Evolutionary conservation across 2,329 filamentous ascomycete genomes (phyloP).

Genomic region (Alternaria brassicae): DNA sequence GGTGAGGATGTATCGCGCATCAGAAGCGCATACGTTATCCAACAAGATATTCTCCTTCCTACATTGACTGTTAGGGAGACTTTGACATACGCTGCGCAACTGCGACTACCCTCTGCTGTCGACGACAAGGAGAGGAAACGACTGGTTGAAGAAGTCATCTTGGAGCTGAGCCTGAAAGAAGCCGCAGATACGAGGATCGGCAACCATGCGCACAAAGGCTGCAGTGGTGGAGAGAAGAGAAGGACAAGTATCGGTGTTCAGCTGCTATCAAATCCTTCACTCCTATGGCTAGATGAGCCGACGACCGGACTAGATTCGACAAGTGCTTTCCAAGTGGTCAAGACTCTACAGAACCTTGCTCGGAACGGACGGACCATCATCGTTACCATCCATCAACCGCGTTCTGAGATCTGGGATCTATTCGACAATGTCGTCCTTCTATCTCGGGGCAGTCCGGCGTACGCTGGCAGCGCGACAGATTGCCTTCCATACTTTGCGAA

Average conservation of each 20-base stretch:
- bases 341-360: slow-evolving; percentile 72
- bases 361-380: slow-evolving; percentile 73
- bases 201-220: slow-evolving; percentile 73
- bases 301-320: slow-evolving; percentile 81
- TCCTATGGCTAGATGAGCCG: slow-evolving; percentile 80
- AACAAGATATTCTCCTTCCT: slow-evolving; percentile 76
- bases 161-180: slow-evolving; percentile 77
- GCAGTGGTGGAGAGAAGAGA: slow-evolving; percentile 80
- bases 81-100: slow-evolving; percentile 73
- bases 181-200: slow-evolving; percentile 78
- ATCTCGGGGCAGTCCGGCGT: slow-evolving; percentile 71
- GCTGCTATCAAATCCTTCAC: slow-evolving; percentile 77
- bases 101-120: slow-evolving; percentile 70
- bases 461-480: slow-evolving; percentile 65
- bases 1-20: slow-evolving; percentile 57
- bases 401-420: slow-evolving; percentile 80
- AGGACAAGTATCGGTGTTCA: slow-evolving; percentile 80
- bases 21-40: slow-evolving; percentile 74
- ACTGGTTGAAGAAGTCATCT: slow-evolving; percentile 78
- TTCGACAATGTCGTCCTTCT: slow-evolving; percentile 76
- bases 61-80: slow-evolving; percentile 80
- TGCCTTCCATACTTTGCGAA: slow-evolving; percentile 70
- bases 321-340: slow-evolving; percentile 75
- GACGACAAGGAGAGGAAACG: slow-evolving; percentile 64
- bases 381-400: slow-evolving; percentile 77